Percentiles rank a stretch among this genome's conserved stretches.
Evolutionary conservation across 306 rosid species (phyloP).

Genomic region (Dalbergia oliveri): DNA sequence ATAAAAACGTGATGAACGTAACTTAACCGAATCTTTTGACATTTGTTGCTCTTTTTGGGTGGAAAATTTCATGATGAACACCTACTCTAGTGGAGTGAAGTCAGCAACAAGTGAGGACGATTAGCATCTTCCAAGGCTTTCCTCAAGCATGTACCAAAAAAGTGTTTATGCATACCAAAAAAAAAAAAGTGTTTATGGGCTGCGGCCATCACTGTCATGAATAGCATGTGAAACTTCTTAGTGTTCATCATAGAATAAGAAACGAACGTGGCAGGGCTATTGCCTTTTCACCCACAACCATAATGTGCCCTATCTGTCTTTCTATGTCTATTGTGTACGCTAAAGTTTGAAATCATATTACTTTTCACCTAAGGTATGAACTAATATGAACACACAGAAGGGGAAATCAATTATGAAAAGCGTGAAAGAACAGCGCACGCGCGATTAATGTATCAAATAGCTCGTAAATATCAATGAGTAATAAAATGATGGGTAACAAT

Average conservation of each 20-base stretch:
- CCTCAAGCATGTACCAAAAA: too few relatives aligned
- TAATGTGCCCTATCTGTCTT: not conserved
- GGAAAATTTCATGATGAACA: not conserved
- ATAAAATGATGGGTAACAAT: too few relatives aligned
- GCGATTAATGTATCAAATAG: not conserved
- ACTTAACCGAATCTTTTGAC: constrained; percentile 34
- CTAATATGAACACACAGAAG: not conserved
- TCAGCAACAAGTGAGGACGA: not conserved
- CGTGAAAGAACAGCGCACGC: not conserved
- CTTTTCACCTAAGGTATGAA: not conserved
- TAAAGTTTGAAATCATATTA: not conserved
- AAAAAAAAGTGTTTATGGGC: too few relatives aligned
- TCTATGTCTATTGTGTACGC: not conserved
- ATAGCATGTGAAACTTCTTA: not conserved
- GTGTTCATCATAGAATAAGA: not conserved
- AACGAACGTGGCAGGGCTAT: not conserved
- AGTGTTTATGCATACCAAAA: too few relatives aligned
- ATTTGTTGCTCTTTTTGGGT: not conserved
- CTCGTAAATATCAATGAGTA: not conserved
- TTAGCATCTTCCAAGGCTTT: not conserved
- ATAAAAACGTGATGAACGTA: not conserved
- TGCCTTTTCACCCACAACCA: not conserved
- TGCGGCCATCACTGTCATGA: constrained; percentile 1
- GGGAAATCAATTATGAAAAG: not conserved
- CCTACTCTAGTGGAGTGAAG: not conserved